Evolutionary conservation across 495 filamentous ascomycete genomes (phyloP).

Genomic region (Neurospora sp.): DNA sequence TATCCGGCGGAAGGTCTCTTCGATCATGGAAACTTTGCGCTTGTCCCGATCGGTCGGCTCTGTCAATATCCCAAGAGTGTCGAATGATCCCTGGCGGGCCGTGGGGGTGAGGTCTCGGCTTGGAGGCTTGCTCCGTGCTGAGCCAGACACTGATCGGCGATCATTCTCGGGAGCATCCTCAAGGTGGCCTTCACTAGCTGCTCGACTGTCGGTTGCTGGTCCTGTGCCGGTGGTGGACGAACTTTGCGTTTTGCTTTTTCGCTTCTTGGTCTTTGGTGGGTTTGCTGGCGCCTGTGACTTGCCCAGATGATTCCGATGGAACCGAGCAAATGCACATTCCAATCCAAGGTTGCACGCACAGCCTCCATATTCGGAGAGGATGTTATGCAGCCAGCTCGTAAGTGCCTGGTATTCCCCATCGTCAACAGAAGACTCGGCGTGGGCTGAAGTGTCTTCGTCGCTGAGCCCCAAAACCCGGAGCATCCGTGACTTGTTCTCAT

Average conservation of each 20-base stretch:
- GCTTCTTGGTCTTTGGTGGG: conserved; percentile 48
- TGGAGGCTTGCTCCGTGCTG: conserved; percentile 59
- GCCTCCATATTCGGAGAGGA: conserved; percentile 77
- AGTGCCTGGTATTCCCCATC: conserved; percentile 43
- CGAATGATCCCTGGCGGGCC: conserved; percentile 42
- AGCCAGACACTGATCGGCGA: conserved; percentile 62
- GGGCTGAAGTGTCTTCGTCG: conserved; percentile 28
- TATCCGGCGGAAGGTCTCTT: conserved; percentile 61
- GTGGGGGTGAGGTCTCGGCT: conserved; percentile 78
- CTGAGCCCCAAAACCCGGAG: conserved; percentile 40
- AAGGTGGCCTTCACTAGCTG: conserved; percentile 57
- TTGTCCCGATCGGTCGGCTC: conserved; percentile 80
- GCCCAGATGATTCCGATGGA: conserved; percentile 54
- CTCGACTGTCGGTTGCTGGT: conserved; percentile 65
- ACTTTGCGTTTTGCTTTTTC: conserved; percentile 44
- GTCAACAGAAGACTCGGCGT: conserved; percentile 31
- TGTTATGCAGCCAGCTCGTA: conserved; percentile 49
- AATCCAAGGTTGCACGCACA: conserved; percentile 66
- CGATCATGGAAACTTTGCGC: conserved; percentile 74
- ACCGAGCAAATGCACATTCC: conserved; percentile 61
- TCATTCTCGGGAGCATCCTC: conserved; percentile 49
- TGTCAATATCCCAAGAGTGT: conserved; percentile 38
- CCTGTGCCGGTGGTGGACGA: conserved; percentile 61
- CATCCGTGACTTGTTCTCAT: conserved; percentile 31
- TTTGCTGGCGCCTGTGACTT: conserved; percentile 40